These are phyloP conservation scores for Rhynchospora tenuis DNA, from an alignment of 176 grass and related monocot genomes.

Conservation along the genomic window DNA sequence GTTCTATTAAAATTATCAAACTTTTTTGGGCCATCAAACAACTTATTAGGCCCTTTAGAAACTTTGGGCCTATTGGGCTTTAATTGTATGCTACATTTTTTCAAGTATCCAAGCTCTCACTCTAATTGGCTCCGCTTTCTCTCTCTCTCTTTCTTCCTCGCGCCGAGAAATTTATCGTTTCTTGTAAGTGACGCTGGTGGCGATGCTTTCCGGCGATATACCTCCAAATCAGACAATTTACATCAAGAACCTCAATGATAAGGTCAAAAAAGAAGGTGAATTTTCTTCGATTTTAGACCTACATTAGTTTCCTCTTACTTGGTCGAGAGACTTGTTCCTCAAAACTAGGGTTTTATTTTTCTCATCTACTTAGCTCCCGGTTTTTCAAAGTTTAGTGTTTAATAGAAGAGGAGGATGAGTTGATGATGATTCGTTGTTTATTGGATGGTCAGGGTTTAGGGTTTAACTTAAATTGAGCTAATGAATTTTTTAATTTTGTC, in stretches of 20 bases:
- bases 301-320: neutral
- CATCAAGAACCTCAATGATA: conserved; percentile 86
- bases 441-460: neutral
- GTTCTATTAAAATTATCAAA: neutral
- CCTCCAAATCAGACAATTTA: conserved; percentile 96
- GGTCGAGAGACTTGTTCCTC: neutral
- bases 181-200: conserved; percentile 13
- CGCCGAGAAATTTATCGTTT: neutral
- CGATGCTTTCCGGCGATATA: conserved; percentile 89
- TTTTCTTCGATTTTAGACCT: neutral
- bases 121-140: neutral
- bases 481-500: conserved; percentile 9
- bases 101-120: neutral
- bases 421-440: neutral
- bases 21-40: neutral
- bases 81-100: neutral
- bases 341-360: conserved; percentile 24
- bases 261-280: conserved; percentile 96
- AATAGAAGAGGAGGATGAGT: neutral
- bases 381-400: neutral
- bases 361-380: neutral
- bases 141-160: neutral
- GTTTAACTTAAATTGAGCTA: neutral
- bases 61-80: neutral
- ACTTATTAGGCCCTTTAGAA: neutral